These are phyloP conservation scores for Diplodia mutila DNA, from an alignment of 2,329 filamentous ascomycete genomes.

Conservation along the genomic window DNA sequence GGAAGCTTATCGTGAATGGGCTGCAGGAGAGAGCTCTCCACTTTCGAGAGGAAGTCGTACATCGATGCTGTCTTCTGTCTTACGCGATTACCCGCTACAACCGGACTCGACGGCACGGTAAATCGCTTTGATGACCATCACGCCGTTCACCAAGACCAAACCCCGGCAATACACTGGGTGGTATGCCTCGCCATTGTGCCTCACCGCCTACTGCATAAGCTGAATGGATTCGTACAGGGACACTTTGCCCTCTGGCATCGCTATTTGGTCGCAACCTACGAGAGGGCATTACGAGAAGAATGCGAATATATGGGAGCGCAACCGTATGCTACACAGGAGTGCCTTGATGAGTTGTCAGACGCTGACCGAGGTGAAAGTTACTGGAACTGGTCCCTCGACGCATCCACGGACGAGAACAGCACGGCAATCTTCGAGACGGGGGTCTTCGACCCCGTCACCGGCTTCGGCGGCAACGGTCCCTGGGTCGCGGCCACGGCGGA, in stretches of 20 bases:
- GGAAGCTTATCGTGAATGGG: background rate
- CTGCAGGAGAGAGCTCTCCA: slow-evolving; percentile 32
- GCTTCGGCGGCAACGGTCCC: slow-evolving; percentile 43
- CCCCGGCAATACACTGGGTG: slow-evolving; percentile 34
- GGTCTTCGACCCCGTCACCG: slow-evolving; percentile 32
- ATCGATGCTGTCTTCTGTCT: slow-evolving; percentile 36
- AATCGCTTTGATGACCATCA: slow-evolving; percentile 35
- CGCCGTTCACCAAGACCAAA: slow-evolving; percentile 33
- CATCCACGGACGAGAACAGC: slow-evolving; percentile 27
- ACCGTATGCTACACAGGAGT: slow-evolving; percentile 50
- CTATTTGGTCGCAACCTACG: slow-evolving; percentile 48
- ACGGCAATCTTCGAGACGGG: slow-evolving; percentile 57
- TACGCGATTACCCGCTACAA: slow-evolving; percentile 28
- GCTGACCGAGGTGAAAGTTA: background rate
- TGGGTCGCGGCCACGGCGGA: slow-evolving; percentile 34
- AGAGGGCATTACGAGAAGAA: slow-evolving; percentile 46
- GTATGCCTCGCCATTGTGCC: background rate
- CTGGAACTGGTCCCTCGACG: slow-evolving; percentile 21
- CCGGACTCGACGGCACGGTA: slow-evolving; percentile 28
- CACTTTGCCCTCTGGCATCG: slow-evolving; percentile 47
- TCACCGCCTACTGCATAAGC: background rate
- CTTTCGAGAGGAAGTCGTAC: slow-evolving; percentile 30
- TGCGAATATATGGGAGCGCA: slow-evolving; percentile 49
- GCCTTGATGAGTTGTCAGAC: background rate
- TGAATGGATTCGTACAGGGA: slow-evolving; percentile 29